These are phyloP conservation scores for Penstemon davidsonii DNA, from an alignment of 257 asterid species.

Conservation along the genomic window DNA sequence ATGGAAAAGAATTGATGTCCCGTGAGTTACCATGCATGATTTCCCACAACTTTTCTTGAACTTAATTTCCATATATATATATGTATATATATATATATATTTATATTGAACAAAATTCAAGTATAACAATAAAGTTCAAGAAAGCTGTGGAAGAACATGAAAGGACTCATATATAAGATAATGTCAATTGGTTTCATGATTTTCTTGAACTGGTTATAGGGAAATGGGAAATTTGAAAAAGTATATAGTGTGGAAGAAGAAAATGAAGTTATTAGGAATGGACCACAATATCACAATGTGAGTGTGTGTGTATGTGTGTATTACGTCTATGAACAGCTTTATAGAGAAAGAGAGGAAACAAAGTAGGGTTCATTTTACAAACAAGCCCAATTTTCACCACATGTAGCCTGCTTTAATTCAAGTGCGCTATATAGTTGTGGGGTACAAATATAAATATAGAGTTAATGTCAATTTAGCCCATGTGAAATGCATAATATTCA, in stretches of 20 bases:
- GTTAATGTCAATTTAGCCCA: too few relatives aligned
- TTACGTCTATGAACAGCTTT: conserved; percentile 30
- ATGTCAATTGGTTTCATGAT: neutral
- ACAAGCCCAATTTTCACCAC: conserved; percentile 34
- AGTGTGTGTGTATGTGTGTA: conserved; percentile 7
- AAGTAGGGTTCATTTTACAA: conserved; percentile 50
- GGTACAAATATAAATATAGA: conserved; percentile 21
- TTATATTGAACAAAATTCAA: neutral
- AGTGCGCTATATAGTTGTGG: conserved; percentile 37
- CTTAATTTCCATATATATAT: conserved; percentile 28
- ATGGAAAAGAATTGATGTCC: conserved; percentile 29
- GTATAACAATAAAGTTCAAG: conserved; percentile 44
- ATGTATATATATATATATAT: neutral
- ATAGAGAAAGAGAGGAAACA: conserved; percentile 30
- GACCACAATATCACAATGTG: conserved; percentile 50
- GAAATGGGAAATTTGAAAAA: neutral
- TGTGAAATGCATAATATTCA: too few relatives aligned
- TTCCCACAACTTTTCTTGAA: conserved; percentile 67
- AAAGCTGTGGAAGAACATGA: conserved; percentile 61
- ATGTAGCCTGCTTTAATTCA: conserved; percentile 34
- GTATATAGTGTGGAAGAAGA: neutral
- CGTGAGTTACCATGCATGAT: conserved; percentile 37
- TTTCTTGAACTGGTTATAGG: neutral
- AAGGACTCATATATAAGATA: conserved; percentile 32
- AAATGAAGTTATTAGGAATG: conserved; percentile 34